phyloP scores from a whole-genome alignment of 2,329 filamentous ascomycete species.

The Aspergillus fructus region DNA sequence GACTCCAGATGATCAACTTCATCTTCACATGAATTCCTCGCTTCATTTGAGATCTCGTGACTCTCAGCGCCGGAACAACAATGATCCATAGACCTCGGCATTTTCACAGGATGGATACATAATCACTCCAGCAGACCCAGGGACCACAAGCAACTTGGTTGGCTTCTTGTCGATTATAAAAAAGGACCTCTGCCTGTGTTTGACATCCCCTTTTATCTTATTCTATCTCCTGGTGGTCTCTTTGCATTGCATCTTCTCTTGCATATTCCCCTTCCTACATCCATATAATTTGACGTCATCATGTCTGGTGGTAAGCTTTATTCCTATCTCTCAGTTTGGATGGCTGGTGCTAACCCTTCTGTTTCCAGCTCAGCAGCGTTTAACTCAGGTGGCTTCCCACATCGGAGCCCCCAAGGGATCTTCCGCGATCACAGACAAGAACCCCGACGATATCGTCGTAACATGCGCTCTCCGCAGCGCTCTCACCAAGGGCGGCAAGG shows the following conservation, averaged over 20 bases:
- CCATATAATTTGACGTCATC: slow-evolving; percentile 25
- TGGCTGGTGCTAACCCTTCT: neutral
- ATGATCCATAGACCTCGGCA: slow-evolving; percentile 34
- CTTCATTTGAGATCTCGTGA: slow-evolving; percentile 25
- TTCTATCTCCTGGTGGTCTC: neutral
- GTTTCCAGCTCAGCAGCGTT: slow-evolving; percentile 55
- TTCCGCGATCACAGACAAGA: slow-evolving; percentile 44
- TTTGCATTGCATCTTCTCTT: slow-evolving; percentile 2
- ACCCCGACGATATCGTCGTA: slow-evolving; percentile 74
- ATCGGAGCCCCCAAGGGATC: slow-evolving; percentile 42
- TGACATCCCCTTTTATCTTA: neutral
- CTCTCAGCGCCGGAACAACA: slow-evolving; percentile 22
- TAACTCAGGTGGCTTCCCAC: slow-evolving; percentile 60
- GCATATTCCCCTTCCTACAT: slow-evolving; percentile 1
- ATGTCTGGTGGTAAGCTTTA: slow-evolving; percentile 44
- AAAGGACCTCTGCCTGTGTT: slow-evolving; percentile 7
- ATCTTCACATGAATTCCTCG: slow-evolving; percentile 24
- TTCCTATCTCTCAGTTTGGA: neutral
- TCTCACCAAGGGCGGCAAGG: slow-evolving; percentile 89
- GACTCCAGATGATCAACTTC: slow-evolving; percentile 12
- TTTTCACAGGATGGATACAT: slow-evolving; percentile 25
- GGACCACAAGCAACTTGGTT: slow-evolving; percentile 7
- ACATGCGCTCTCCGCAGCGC: slow-evolving; percentile 89
- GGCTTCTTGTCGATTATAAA: slow-evolving; percentile 16
- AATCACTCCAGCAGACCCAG: slow-evolving; percentile 11